A percentile compares a stretch with the other conserved stretches of the same genome.
phyloP scores from a whole-genome alignment of 192 early-diverging fungal species.

The Spinellus fusiger region DNA sequence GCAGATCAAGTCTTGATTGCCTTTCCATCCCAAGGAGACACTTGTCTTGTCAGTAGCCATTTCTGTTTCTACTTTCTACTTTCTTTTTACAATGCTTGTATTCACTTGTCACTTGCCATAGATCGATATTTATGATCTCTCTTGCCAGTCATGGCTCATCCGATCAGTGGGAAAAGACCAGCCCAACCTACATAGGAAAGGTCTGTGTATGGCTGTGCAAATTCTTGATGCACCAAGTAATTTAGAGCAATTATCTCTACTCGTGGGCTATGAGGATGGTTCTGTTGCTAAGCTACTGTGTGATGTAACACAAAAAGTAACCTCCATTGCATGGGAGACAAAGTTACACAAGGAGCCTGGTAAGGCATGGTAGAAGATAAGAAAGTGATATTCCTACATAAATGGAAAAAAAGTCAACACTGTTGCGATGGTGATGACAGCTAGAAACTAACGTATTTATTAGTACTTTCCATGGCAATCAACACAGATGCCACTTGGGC shows the following conservation, averaged over 20 bases:
- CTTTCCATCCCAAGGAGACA: conserved; percentile 18
- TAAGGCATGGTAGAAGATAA: background rate
- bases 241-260: conserved; percentile 1
- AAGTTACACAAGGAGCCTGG: conserved; percentile 18
- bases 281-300: conserved; percentile 4
- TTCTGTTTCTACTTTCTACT: background rate
- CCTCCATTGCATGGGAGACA: conserved; percentile 7
- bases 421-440: background rate
- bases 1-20: conserved; percentile 7
- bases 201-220: conserved; percentile 23
- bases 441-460: background rate
- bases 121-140: conserved; percentile 28
- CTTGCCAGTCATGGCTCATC: background rate
- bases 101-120: background rate
- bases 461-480: conserved; percentile 14
- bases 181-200: background rate
- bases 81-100: background rate
- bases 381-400: background rate
- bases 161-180: conserved; percentile 8
- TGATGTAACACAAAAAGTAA: background rate
- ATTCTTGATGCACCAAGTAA: conserved; percentile 8
- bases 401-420: background rate
- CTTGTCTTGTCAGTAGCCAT: conserved; percentile 4
- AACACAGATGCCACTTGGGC: background rate
- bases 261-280: conserved; percentile 11